phyloP scores from a whole-genome alignment of 176 grass and related monocot genomes.

The Elaeis guineensis region DNA sequence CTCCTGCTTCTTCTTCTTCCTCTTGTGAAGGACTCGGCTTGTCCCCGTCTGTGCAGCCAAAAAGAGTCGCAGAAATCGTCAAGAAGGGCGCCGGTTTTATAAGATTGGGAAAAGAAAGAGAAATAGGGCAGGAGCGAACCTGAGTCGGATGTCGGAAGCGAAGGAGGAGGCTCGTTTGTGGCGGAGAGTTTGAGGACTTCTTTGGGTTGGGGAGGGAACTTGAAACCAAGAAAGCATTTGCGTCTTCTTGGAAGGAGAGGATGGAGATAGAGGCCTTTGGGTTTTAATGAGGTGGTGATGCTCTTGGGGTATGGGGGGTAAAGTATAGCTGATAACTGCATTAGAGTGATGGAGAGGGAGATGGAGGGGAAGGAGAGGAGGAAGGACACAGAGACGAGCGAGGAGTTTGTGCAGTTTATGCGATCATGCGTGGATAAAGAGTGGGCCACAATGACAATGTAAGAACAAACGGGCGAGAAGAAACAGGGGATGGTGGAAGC shows the following conservation, averaged over 20 bases:
- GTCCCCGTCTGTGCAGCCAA: slow-evolving; percentile 5
- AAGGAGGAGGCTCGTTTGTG: slow-evolving; percentile 20
- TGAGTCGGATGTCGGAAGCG: slow-evolving; percentile 8
- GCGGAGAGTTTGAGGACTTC: slow-evolving; percentile 9
- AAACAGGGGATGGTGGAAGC: too few relatives aligned
- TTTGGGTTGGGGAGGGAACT: neutral
- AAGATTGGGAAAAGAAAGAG: neutral
- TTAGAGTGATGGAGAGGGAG: neutral
- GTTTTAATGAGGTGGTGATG: slow-evolving; percentile 7
- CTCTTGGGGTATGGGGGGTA: neutral
- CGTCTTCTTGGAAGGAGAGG: slow-evolving; percentile 2
- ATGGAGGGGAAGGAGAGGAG: neutral
- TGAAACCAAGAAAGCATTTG: neutral
- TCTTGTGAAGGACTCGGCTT: neutral
- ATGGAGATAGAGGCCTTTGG: slow-evolving; percentile 10
- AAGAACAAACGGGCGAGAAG: too few relatives aligned
- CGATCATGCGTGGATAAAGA: too few relatives aligned
- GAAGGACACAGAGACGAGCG: too few relatives aligned
- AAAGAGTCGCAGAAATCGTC: neutral
- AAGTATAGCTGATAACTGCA: slow-evolving; percentile 17
- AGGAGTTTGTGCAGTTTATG: too few relatives aligned
- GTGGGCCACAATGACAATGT: too few relatives aligned
- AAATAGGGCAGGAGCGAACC: neutral
- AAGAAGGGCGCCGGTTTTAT: too few relatives aligned
- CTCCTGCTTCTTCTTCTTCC: slow-evolving; percentile 23